These are phyloP conservation scores for sorghum (Sorghum bicolor) DNA, from an alignment of 176 grass and related monocot species.

Conservation along the genomic window DNA sequence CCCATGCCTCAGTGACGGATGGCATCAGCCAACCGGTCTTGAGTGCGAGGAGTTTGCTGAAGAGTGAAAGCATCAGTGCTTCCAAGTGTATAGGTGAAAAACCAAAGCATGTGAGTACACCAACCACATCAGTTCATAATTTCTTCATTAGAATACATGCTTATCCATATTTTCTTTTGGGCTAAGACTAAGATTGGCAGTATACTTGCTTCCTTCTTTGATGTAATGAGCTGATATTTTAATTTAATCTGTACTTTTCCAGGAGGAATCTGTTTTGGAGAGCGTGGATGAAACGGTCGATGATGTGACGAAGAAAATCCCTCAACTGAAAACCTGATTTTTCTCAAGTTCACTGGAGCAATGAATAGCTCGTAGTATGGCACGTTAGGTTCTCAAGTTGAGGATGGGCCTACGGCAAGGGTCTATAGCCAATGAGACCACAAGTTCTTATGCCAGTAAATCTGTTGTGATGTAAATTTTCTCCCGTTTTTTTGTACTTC, in stretches of 20 bases:
- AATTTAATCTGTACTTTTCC: neutral
- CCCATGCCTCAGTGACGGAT: constrained; percentile 64
- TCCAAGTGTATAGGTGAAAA: constrained; percentile 94
- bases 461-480: constrained; percentile 45
- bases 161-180: neutral
- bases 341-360: constrained; percentile 11
- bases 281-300: constrained; percentile 47
- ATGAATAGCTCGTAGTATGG: constrained; percentile 24
- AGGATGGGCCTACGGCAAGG: constrained; percentile 20
- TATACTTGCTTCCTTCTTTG: neutral
- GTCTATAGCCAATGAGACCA: constrained; percentile 30
- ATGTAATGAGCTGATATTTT: neutral
- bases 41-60: constrained; percentile 81
- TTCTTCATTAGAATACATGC: neutral
- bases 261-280: constrained; percentile 45
- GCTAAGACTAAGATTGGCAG: neutral
- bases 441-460: constrained; percentile 16
- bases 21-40: constrained; percentile 56
- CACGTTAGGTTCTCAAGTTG: constrained; percentile 37
- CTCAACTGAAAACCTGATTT: constrained; percentile 55
- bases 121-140: neutral
- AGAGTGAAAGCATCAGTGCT: constrained; percentile 96
- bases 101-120: constrained; percentile 67
- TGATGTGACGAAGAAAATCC: constrained; percentile 45
- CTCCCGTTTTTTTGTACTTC: neutral